Base-by-base conservation (phyloP, 2,329 filamentous ascomycete species). In the Microcyclosporella mali region DNA sequence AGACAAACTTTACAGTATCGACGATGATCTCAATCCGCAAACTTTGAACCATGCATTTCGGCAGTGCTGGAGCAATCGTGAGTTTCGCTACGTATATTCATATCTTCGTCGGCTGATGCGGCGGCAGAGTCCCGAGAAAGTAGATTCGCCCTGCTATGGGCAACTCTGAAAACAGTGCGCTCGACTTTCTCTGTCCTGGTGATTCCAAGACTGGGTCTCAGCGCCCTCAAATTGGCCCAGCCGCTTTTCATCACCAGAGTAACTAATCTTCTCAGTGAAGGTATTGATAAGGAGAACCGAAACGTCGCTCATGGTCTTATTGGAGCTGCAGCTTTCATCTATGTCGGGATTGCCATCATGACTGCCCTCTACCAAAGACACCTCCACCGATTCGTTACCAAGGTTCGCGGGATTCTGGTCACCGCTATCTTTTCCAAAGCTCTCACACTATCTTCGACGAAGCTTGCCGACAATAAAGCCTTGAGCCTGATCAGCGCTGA, bases 1-100 rank as follows among this genome's bases (percentile, higher is more conserved):
- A 6, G 46, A 55, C 10, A 54, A 60, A 30, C 45, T 60, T n/a
- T 49, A 47, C 35, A 27, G 40, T 25, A 33, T 59, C 10, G 56
- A 56, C 27, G 33, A 37, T 4, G 45, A 37, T 33, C 36, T 56
- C 14, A 41, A 32, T 16, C 43, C 52, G 3, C 29, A 43, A 15
- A 28, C 27, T n/a, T 40, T 49, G 7, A 17, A 50, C 30, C 9
- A 35, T 9, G 14, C 31, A 9, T 49, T 53, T 30, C 28, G 42
- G 16, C 21, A 37, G 16, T 19, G 29, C n/a, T 49, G 43, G 49
- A 30, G 15, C 17, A 44, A 41, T 18, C 36, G 45, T 40, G 25
- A 33, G 35, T 40, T 7, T 18, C 18, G 14, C 10, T 14, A 9
- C 6, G 9, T 16, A 7, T n/a, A 8, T 19, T n/a, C 4, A 11